Base-by-base conservation (phyloP, 129 eudicot species). In the Mikania micrantha region DNA sequence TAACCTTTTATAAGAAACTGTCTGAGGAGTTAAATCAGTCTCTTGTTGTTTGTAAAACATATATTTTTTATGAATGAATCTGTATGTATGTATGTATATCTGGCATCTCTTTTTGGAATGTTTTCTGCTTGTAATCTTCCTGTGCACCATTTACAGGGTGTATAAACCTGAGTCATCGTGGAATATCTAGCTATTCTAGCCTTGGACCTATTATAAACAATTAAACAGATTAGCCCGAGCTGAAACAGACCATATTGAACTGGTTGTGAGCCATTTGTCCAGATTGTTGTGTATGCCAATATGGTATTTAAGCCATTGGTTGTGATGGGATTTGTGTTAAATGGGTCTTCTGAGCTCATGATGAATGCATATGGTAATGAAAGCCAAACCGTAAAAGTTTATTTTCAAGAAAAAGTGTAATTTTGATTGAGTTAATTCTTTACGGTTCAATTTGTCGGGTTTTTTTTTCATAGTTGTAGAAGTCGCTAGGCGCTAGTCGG, bases 41-140 rank as follows among this genome's bases (percentile, higher is more conserved):
- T 25, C 62, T 3, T 56, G 62, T 56, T 56, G 62, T 56, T 56
- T 56, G 62, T 56, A 56, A 56, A 15, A 56, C 19, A 56, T 44
- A 44, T 44, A 4, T 22, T 27, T 25, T 56, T 12, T 12, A 54
- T 25, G 12, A 12, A 27, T 56, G 61, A 25, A 56, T 25, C 61
- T 25, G 20, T 56, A 25, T 56, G 36, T 53, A 53, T 24, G n/a
- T 4, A 28, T 28, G 32, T 32, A 32, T 32, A 8, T 29, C 10
- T 56, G 61, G 10, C 36, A 27, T 11, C 35, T 56, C 31, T 24
- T 53, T 56, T 56, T 13, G 36, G 35, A 56, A 27, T 28, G 35
- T 56, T 56, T 56, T 25, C 61, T 25, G 38, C 61, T 56, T 36
- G 27, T 56, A 29, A 9, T 56, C 19, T 53, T 53, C 60, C 25